Percentiles rank a stretch among this genome's conserved stretches.
Conservation (phyloP, 768 basidiomycete genomes). For the Sporobolomyces phaffii region DNA sequence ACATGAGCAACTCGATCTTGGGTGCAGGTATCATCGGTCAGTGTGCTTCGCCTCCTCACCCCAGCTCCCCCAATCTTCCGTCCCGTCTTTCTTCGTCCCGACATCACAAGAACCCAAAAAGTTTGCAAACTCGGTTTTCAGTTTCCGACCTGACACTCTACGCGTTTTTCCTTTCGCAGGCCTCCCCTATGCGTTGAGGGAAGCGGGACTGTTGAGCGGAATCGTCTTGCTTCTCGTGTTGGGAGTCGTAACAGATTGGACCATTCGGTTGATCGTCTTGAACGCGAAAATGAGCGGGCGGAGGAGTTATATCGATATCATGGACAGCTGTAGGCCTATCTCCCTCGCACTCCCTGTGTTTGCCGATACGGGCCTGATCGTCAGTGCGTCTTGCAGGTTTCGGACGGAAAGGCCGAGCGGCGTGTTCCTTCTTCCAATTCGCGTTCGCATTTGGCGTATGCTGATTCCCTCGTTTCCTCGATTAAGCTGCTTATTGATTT, state of each 20-base stretch:
- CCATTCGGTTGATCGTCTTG: slow-evolving; percentile 87
- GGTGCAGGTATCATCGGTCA: slow-evolving; percentile 66
- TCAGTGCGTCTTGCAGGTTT: slow-evolving; percentile 54
- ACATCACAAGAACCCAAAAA: too few species aligned
- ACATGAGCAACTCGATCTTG: slow-evolving; percentile 94
- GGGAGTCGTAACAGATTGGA: slow-evolving; percentile 90
- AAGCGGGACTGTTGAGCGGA: slow-evolving; percentile 89
- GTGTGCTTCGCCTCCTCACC: too few species aligned
- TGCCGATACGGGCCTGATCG: too few species aligned
- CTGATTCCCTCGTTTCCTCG: not conserved
- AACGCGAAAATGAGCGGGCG: slow-evolving; percentile 94
- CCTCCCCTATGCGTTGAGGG: slow-evolving; percentile 84
- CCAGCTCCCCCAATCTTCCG: too few species aligned
- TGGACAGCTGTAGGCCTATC: slow-evolving; percentile 29
- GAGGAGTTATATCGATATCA: slow-evolving; percentile 48
- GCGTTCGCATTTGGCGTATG: slow-evolving; percentile 88
- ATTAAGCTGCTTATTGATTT: too few species aligned
- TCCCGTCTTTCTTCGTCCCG: too few species aligned
- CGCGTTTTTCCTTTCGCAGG: slow-evolving; percentile 50
- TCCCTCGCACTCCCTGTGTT: too few species aligned
- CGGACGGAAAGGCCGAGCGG: slow-evolving; percentile 80
- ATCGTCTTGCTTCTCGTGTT: slow-evolving; percentile 71
- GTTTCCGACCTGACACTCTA: not conserved
- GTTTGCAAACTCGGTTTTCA: not conserved
- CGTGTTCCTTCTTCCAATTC: slow-evolving; percentile 95